Base-by-base conservation (phyloP, 2,329 filamentous ascomycete genomes). In the Thielaviopsis populi region DNA sequence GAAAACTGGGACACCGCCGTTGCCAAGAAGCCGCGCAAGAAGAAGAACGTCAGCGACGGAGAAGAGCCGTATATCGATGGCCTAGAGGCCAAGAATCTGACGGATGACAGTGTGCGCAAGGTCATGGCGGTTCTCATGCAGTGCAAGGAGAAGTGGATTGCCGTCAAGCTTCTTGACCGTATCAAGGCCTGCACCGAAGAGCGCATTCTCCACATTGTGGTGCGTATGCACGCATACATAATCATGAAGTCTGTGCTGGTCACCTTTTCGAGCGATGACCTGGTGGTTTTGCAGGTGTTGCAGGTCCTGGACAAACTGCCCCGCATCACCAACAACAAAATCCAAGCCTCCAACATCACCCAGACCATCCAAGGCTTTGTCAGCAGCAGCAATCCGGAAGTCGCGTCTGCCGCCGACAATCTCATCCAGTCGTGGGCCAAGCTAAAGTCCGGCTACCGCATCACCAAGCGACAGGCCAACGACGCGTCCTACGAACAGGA, bases 71-170 rank as follows among this genome's bases (percentile, higher is more conserved):
- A 97, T 71, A 87, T 96, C 73, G 94, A 91, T 74, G 91, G 89
- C 73, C 81, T 95, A 66, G 83, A 92, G 73, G 85, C 88, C 61
- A 88, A 85, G 70, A 84, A 82, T 59, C 81, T 96, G 66, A 85
- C 90, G 68, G 89, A 94, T 70, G 83, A 87, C 66, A 89, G 88
- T 67, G 90, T 95, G 67, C 89, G 87, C 70, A 95, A 95, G 75
- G 90, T 96, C 74, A 96, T 96, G 90, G 91, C 92, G 27, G 87
- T 91, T 62, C 83, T 99, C 66, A 91, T 96, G 84, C 92, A 96
- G 74, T 96, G 90, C 80, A 95, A 96, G 75, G 94, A 99, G 79
- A 96, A 96, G 75, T 99, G 94, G 94, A 96, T 99, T 74, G 91
- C 89, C 2, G 91, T 96, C 75, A 97, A 97, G 75, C 79, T 99